Evolutionary conservation across 2,329 filamentous ascomycete genomes (phyloP), one percentile per base, ranked within the genome.

Genomic region (Neopestalotiopsis clavispora): DNA sequence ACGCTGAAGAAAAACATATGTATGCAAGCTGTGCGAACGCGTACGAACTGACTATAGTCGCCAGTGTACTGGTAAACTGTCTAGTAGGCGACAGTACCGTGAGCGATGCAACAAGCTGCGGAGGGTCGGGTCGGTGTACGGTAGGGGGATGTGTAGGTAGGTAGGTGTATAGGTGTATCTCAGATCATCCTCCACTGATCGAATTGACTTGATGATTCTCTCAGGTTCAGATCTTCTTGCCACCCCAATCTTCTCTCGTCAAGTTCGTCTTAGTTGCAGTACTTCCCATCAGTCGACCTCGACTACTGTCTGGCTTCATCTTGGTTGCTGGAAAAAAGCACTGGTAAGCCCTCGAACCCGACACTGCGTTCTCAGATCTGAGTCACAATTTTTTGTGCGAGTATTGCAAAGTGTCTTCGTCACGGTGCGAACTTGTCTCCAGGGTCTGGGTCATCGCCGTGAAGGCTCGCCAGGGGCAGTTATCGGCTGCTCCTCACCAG

Each of bases 381-480:
- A 59, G 30, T 38, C 10, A 58, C 23, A 20, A 23, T 14, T 58
- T 58, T 45, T 45, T 17, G 42, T 14, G 13, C 42, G 57, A 59
- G 57, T 23, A 13, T 59, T 13, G 5, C 45, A 52, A 58, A 59
- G 57, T 59, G 30, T 59, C 57, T 59, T 12, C 57, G 57, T 59
- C 57, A 62, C 59, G 59, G 59, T 62, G 59, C 34, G 59, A 62
- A 38, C 59, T 40, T 32, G 6, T 62, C 13, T 42, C 34, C 30
- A 62, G 34, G 59, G 34, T 62, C 59, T 32, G 59, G 59, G 59
- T 62, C 59, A 30, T 62, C 30, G 59, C 59, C 59, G 34, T 14
- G 17, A 62, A 28, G 59, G 59, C 59, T 62, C 59, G 17, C 59
- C 59, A 32, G 59, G 59, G 59, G 59, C 59, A 62, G 20, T 62